A percentile compares a stretch with the other conserved stretches of the same genome.
Conservation (phyloP, 2,329 filamentous ascomycete genomes). For the Colletotrichum somersetense region DNA sequence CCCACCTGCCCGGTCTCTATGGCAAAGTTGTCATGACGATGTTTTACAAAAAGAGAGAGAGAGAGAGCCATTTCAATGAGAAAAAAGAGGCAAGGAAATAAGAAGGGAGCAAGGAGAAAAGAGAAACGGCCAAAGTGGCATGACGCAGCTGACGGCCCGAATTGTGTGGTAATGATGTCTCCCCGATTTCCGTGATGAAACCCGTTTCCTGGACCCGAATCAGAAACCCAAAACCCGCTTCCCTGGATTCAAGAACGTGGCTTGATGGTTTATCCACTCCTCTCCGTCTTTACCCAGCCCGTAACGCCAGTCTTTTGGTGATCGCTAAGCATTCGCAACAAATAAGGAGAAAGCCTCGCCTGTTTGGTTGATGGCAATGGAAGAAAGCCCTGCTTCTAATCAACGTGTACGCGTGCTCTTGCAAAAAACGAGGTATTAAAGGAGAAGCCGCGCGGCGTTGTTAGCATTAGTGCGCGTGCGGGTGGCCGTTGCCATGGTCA, state of each 20-base stretch:
- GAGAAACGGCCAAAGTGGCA: neutral
- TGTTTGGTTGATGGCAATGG: neutral
- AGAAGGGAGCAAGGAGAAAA: neutral
- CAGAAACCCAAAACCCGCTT: neutral
- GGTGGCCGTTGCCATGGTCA: slow-evolving; percentile 9
- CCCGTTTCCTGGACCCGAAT: neutral
- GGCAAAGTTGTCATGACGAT: neutral
- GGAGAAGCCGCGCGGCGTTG: neutral
- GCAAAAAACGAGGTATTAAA: slow-evolving; percentile 4
- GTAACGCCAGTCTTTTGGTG: slow-evolving; percentile 30
- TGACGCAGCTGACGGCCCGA: neutral
- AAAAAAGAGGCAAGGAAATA: neutral
- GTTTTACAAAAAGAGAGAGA: slow-evolving; percentile 10
- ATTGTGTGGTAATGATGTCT: neutral
- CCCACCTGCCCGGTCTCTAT: neutral
- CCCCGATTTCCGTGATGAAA: neutral
- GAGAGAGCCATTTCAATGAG: neutral
- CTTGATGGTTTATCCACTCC: slow-evolving; percentile 10
- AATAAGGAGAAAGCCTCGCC: slow-evolving; percentile 16
- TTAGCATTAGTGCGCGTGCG: slow-evolving; percentile 33
- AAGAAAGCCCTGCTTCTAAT: slow-evolving; percentile 5
- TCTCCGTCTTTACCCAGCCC: slow-evolving; percentile 20
- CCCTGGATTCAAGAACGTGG: neutral
- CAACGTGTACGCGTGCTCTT: slow-evolving; percentile 11
- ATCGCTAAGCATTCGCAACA: slow-evolving; percentile 13